Conservation (phyloP, 495 filamentous ascomycete genomes). For the Cryomyces antarcticus region DNA sequence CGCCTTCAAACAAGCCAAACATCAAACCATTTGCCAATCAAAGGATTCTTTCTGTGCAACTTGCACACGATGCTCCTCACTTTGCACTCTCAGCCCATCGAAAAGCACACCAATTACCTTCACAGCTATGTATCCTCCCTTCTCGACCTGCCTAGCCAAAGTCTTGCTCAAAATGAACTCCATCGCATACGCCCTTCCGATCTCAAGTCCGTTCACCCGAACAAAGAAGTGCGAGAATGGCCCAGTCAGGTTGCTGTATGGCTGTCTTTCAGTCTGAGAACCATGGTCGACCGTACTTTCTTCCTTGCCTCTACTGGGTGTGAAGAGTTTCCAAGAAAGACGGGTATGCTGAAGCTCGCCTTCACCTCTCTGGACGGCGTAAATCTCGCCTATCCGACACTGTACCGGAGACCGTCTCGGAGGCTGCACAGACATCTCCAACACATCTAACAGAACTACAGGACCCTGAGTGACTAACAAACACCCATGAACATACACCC, state of each 20-base stretch:
- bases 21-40: not conserved
- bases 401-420: not conserved
- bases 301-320: not conserved
- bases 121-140: not conserved
- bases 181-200: constrained; percentile 9
- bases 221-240: constrained; percentile 10
- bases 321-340: not conserved
- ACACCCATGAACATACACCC: no score
- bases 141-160: not conserved
- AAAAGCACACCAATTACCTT: not conserved
- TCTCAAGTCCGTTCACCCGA: constrained; percentile 1
- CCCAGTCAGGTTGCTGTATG: constrained; percentile 11
- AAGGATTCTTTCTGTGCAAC: not conserved
- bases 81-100: not conserved
- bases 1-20: not conserved
- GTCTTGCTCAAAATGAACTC: constrained; percentile 14
- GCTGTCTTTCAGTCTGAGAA: not conserved
- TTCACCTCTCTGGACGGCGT: not conserved
- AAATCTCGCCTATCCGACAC: not conserved
- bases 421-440: not conserved
- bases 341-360: not conserved
- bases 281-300: not conserved
- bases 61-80: not conserved
- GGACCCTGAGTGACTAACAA: no score
- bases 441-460: not conserved